Base-by-base conservation (phyloP, 768 basidiomycete species). In the Imleria badia region DNA sequence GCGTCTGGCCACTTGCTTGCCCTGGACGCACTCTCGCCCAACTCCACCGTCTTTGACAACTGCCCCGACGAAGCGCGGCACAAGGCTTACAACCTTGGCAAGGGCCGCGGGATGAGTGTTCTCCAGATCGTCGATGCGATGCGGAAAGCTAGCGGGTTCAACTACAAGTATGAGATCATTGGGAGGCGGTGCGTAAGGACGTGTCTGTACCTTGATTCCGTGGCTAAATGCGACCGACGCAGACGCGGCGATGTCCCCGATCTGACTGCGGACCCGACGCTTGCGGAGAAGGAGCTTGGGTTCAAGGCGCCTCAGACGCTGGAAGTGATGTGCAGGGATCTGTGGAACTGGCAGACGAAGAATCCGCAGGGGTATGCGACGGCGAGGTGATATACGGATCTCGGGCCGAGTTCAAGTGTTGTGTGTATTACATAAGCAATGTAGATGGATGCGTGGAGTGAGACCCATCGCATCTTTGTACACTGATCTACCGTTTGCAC, bases 311-410 rank as follows among this genome's bases (percentile, higher is more conserved):
- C 80, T 26, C 80, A 84, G 65, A 79, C 85, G 62, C 79, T 99
- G 42, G 87, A 94, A 58, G 86, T 86, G 52, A 98, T 98, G 93
- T 98, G 97, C 73, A 78, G 83, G 52, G 97, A 99, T 73, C 77
- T 97, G 63, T 98, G 97, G 97, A 95, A 95, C 75, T 99, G 95
- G 93, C 96, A 98, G 76, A 85, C 84, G n/a, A 91, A 85, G 71
- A 91, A 97, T 64, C 91, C 90, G 8, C 67, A 81, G 30, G 94
- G 94, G 3, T 97, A 91, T 59, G 52, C 9, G 23, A 73, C 72
- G 47, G 51, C 64, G 63, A 63, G 57, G 38, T 66, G 54, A 69
- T 43, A 20, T 20, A 26, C 26, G 26, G 26, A 26, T 26, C 26
- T 26, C 26, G 26, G 26, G 26, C 26, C 26, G 26, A 26, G 26